Base-by-base conservation (phyloP, 495 filamentous ascomycete species). In the Aspergillus conjunctus region DNA sequence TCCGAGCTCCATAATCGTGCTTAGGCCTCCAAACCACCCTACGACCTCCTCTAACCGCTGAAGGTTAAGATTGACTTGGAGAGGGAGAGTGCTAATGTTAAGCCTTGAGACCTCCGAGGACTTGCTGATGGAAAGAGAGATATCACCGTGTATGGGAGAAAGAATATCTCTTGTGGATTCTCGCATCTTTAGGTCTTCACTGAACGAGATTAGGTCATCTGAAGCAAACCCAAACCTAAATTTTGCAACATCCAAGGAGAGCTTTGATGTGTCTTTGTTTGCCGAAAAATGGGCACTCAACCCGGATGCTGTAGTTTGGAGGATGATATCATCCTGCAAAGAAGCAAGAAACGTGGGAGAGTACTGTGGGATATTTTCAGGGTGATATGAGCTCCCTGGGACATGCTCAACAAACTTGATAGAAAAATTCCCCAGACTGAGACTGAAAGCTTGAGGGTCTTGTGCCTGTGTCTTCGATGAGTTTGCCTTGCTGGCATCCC, bases 1-100 rank as follows among this genome's bases (percentile, higher is more conserved):
- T 52, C 92, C 87, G 62, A 96, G 83, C 62, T 92, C 93, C 32
- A 99, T 75, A 46, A 99, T 89, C 60, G 91, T 91, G 68, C 93
- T 97, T 18, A 99, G 77, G 0, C 95, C 95, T 15, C 94, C 95
- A 68, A 97, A 90, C 81, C 90, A 92, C 32, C 85, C 83, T 53
- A 98, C 83, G 5, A 88, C 89, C 53, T 96, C 93, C 63, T 99
- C 95, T 12, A 98, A 67, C 41, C 83, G 85, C 61, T 88, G 87
- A 11, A 97, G 78, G 72, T 98, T 90, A 30, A 98, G 68, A 58
- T 83, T 83, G 7, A 98, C 59, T 55, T 88, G 85, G 1, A 98
- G 71, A 2, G 93, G 92, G 14, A 94, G 79, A 2, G 92, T 96
- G n/a, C 80, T 82, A n/a, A 96, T 65, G n/a, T 89, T 84, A 22